These are phyloP conservation scores for Lathyrus tuberosus DNA, from an alignment of 306 rosid species.

Conservation along the genomic window DNA sequence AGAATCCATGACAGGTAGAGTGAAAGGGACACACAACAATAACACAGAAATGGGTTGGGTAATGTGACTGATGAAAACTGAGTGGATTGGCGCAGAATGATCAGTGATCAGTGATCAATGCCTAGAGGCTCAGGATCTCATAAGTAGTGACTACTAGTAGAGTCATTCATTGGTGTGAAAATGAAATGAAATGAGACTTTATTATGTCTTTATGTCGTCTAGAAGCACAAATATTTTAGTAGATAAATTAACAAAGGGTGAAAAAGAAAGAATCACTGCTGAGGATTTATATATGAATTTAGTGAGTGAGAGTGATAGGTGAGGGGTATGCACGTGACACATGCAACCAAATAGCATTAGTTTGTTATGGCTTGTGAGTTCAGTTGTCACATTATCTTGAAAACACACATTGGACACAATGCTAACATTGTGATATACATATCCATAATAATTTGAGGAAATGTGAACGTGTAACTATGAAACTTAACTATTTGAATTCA, in stretches of 20 bases:
- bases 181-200: not conserved
- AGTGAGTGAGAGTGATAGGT: conserved; percentile 26
- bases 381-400: not conserved
- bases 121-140: not conserved
- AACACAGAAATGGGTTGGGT: conserved; percentile 38
- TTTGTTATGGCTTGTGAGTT: not conserved
- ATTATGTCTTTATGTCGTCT: not conserved
- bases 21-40: conserved; percentile 44
- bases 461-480: not conserved
- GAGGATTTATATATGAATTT: conserved; percentile 18
- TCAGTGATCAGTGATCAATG: conserved; percentile 30
- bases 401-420: not conserved
- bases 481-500: no score
- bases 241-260: not conserved
- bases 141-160: not conserved
- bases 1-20: conserved; percentile 29
- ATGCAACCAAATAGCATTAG: not conserved
- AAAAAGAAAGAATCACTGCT: not conserved
- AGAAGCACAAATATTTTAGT: not conserved
- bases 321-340: conserved; percentile 35
- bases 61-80: conserved; percentile 22
- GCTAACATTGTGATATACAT: not conserved
- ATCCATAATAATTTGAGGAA: not conserved
- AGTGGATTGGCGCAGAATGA: conserved; percentile 32
- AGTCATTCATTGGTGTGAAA: not conserved